Conservation (phyloP, 2,329 filamentous ascomycete genomes). For the Phialemonium atrogriseum region DNA sequence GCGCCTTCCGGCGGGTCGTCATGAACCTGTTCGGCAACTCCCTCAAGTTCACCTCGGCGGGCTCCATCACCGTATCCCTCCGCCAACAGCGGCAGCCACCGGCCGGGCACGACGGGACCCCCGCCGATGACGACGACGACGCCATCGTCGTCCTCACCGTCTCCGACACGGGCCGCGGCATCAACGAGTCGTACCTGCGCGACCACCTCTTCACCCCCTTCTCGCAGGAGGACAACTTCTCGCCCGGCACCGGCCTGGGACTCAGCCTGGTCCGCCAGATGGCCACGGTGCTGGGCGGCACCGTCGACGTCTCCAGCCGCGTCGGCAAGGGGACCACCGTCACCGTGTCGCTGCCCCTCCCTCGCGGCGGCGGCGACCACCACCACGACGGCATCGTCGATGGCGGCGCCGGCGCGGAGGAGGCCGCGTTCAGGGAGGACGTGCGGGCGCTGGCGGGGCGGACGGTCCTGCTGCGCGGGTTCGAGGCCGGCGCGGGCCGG, state of each 20-base stretch:
- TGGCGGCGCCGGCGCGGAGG: slow-evolving; percentile 9
- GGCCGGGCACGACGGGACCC: neutral
- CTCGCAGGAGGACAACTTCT: slow-evolving; percentile 51
- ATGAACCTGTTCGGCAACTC: slow-evolving; percentile 47
- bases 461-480: slow-evolving; percentile 12
- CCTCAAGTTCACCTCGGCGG: slow-evolving; percentile 38
- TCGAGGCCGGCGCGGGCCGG: slow-evolving; percentile 4
- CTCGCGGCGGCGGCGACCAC: too few relatives aligned
- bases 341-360: slow-evolving; percentile 11
- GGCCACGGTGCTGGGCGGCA: slow-evolving; percentile 47
- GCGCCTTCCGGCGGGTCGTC: slow-evolving; percentile 37
- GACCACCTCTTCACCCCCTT: slow-evolving; percentile 55
- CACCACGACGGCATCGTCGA: too few relatives aligned
- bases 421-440: slow-evolving; percentile 18
- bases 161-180: slow-evolving; percentile 57
- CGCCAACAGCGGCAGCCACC: slow-evolving; percentile 4
- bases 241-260: slow-evolving; percentile 54
- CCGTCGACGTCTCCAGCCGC: slow-evolving; percentile 44
- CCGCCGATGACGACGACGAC: neutral
- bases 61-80: slow-evolving; percentile 11
- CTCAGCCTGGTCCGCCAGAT: slow-evolving; percentile 57
- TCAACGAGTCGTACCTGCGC: slow-evolving; percentile 52
- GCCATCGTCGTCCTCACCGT: slow-evolving; percentile 34
- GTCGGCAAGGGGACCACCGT: slow-evolving; percentile 21
- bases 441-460: slow-evolving; percentile 18